Percentiles rank a stretch among this genome's conserved stretches.
Conservation (phyloP, 192 early-diverging fungal species). For the Umbelopsis sp. region DNA sequence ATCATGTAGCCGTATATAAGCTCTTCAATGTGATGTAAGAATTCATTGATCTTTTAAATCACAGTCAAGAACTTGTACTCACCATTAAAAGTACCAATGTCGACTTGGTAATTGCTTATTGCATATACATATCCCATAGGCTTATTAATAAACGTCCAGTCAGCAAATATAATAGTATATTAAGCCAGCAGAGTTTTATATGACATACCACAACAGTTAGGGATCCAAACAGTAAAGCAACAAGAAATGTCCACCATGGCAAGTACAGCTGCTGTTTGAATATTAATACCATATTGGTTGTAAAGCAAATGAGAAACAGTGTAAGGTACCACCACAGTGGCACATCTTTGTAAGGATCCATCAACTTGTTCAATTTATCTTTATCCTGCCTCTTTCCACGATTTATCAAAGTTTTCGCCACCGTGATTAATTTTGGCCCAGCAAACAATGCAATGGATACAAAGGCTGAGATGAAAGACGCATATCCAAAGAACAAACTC, state of each 20-base stretch:
- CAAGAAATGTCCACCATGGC: conserved; percentile 62
- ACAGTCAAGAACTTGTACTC: not conserved
- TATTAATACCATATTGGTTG: conserved; percentile 50
- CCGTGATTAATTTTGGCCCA: conserved; percentile 39
- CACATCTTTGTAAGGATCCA: conserved; percentile 74
- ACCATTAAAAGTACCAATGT: conserved; percentile 44
- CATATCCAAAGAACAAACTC: conserved; percentile 47
- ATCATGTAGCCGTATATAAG: conserved; percentile 18
- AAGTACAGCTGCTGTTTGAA: conserved; percentile 50
- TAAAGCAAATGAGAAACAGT: conserved; percentile 59
- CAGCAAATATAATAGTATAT: not conserved
- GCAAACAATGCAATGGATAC: conserved; percentile 46
- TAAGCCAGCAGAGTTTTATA: not conserved
- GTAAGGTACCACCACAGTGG: conserved; percentile 79
- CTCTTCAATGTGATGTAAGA: not conserved
- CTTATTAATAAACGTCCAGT: not conserved
- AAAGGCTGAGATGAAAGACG: conserved; percentile 45
- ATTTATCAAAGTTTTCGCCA: conserved; percentile 33
- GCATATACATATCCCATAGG: conserved; percentile 40
- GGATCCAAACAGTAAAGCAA: conserved; percentile 48
- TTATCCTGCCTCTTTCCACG: conserved; percentile 33
- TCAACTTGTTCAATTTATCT: conserved; percentile 54
- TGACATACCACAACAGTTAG: conserved; percentile 35
- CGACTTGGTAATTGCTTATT: conserved; percentile 44
- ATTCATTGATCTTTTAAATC: not conserved